Base-by-base conservation (phyloP, 768 basidiomycete genomes). In the Boletus reticuloceps region DNA sequence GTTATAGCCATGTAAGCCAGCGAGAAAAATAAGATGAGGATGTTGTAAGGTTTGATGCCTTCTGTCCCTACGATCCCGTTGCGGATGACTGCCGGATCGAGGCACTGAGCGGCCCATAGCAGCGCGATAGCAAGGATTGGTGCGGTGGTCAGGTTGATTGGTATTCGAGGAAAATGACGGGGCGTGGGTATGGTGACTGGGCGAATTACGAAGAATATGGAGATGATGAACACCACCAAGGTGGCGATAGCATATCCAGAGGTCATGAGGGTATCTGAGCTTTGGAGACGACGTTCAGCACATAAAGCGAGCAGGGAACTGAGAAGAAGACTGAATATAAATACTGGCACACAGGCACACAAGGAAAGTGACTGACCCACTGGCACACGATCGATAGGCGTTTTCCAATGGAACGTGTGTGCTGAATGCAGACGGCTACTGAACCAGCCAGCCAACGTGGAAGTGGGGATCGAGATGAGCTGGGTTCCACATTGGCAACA, bases 1-100 rank as follows among this genome's bases (percentile, higher is more conserved):
- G 94, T 91, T 34, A 97, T 88, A 6, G 94, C 86, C 78, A 97
- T 88, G 72, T 98, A 98, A 0, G 94, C 93, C 47, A 97, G 77
- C 4, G 89, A 91, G 62, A 93, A 85, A 73, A 98, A 98, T 1
- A 98, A 75, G 25, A 92, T 91, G 69, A 98, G 82, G 59, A 98
- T 94, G 67, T 97, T 91, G 65, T 94, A 91, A 0, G 95, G 95
- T 60, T 89, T 83, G 25, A 98, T 81, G 5, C 88, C 88, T 55
- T 86, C 86, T 1, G 79, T 77, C 6, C 89, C 89, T 9, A 95
- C 83, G 50, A 96, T 92, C 2, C 95, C 95, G 55, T 82, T 72
- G 16, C 86, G 79, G 38, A 96, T 79, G 11, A 79, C 82, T 0
- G 58, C 29, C 0, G 66, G 53, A 51, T 76, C 63, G 38, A 84